phyloP scores from a whole-genome alignment of 305 asterid genomes.

The Fraxinus dipetala region DNA sequence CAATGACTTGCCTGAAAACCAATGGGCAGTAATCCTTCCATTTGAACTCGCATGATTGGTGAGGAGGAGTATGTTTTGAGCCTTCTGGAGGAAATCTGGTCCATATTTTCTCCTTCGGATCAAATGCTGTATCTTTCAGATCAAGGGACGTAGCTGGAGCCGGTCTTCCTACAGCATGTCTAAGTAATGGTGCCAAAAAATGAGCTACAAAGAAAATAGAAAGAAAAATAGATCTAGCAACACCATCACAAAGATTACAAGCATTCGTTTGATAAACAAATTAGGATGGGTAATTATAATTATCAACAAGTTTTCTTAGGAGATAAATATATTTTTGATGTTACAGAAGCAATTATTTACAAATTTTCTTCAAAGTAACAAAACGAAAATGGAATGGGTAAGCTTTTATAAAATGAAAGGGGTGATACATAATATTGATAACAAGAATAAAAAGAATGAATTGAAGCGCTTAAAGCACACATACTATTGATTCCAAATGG shows the following conservation, averaged over 20 bases:
- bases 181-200: slow-evolving; percentile 36
- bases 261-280: neutral
- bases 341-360: neutral
- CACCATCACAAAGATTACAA: slow-evolving; percentile 13
- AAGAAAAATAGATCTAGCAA: neutral
- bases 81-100: slow-evolving; percentile 87
- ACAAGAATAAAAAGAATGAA: neutral
- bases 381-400: neutral
- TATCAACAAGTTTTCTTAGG: neutral
- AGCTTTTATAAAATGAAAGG: neutral
- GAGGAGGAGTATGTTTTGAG: slow-evolving; percentile 91
- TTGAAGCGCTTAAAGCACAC: neutral
- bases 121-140: slow-evolving; percentile 60
- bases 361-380: neutral
- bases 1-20: slow-evolving; percentile 75
- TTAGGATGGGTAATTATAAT: neutral
- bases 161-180: slow-evolving; percentile 87
- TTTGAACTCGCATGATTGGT: slow-evolving; percentile 79
- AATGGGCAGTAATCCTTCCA: slow-evolving; percentile 95
- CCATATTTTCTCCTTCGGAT: slow-evolving; percentile 75
- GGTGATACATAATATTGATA: neutral
- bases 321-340: neutral
- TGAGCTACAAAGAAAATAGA: slow-evolving; percentile 22
- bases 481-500: neutral
- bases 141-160: slow-evolving; percentile 66